Percentiles rank a stretch among this genome's conserved stretches.
Conservation (phyloP, 2,329 filamentous ascomycete genomes). For the Ascochyta clinopodiicola region DNA sequence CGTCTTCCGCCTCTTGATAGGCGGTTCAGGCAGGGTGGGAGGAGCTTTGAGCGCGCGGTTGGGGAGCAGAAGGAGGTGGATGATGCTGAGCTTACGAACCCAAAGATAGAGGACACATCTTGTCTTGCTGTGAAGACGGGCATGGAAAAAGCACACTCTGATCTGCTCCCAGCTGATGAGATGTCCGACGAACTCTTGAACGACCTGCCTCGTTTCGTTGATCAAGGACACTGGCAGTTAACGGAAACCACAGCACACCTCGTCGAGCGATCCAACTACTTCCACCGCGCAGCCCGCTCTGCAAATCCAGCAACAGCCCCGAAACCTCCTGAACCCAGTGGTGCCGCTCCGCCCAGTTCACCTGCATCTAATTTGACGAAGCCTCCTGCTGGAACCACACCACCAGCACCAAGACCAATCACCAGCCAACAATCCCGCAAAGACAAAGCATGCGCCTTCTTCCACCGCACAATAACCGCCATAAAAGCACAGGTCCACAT, state of each 20-base stretch:
- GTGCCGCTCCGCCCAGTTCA: background rate
- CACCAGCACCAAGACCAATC: background rate
- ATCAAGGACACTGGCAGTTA: background rate
- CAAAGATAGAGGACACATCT: background rate
- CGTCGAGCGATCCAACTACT: background rate
- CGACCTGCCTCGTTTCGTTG: background rate
- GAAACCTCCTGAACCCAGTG: background rate
- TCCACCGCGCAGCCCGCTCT: too few relatives aligned
- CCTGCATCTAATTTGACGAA: background rate
- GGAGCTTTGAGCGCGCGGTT: background rate
- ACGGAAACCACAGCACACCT: background rate
- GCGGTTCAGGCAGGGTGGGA: background rate
- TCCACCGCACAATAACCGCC: background rate
- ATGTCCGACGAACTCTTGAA: background rate
- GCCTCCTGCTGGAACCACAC: too few relatives aligned
- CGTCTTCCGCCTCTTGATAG: background rate
- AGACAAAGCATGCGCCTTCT: background rate
- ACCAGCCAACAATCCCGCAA: background rate
- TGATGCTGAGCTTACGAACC: background rate
- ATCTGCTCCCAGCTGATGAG: background rate
- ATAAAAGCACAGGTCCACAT: background rate
- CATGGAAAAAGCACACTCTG: background rate
- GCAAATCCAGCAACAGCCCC: background rate
- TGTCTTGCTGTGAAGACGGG: background rate
- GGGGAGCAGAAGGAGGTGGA: background rate